Base-by-base conservation (phyloP, 2,329 filamentous ascomycete species). In the Aspergillus intermedius region DNA sequence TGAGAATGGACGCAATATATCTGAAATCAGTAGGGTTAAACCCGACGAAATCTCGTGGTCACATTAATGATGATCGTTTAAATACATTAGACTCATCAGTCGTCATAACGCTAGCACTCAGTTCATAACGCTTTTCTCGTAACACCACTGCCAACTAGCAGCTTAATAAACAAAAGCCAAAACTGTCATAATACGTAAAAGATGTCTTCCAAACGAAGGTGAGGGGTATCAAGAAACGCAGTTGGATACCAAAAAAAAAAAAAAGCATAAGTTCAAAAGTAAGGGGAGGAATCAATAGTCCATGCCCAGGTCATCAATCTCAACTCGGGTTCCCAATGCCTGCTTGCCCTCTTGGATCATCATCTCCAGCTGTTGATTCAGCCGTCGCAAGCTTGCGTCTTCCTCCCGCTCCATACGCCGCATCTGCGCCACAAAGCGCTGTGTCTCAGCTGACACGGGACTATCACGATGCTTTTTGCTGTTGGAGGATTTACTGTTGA, bases 311-410 rank as follows among this genome's bases (percentile, higher is more conserved):
- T 71, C 70, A 35, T 81, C 77, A 40, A 89, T 77, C 61, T 87
- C 83, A 44, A 88, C 74, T 37, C 75, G 86, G 17, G 86, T 87
- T 2, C 85, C 91, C 15, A 98, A 71, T 1, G 93, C 93, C 66
- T 93, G 86, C 58, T 86, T 86, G 0, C 91, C 93, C 68, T 97
- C 86, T 2, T 84, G 78, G 47, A 98, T 94, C 86, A 98, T 89
- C 30, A 84, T 86, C 62, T 87, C 81, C 43, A 97, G 73, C 58
- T 87, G 82, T 43, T 81, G 77, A 63, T 93, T 94, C 68, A 97
- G 83, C 22, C 85, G 81, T 44, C 82, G 83, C 58, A 97, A 86
- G 46, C 86, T 83, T 40, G 84, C 81, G 58, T 97, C 90, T 6
- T 87, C 80, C 58, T 91, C 84, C 42, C 83, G 77, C 59, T 95